Evolutionary conservation across 257 asterid species (phyloP).

Genomic region (Galeopsis tetrahit): DNA sequence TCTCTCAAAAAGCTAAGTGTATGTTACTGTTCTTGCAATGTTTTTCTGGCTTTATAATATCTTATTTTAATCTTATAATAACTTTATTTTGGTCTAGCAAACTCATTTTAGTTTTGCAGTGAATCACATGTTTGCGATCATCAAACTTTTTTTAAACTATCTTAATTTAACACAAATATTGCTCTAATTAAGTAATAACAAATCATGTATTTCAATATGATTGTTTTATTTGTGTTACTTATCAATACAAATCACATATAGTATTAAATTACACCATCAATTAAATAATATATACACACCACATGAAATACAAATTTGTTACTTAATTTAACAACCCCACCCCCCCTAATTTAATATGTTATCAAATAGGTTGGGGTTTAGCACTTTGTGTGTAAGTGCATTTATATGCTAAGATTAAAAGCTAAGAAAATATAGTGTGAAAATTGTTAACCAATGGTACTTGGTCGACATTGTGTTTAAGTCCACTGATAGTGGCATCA

Average conservation of each 20-base stretch:
- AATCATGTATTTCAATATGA: not conserved
- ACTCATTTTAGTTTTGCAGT: too few relatives aligned
- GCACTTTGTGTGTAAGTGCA: conserved; percentile 33
- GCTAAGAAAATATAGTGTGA: conserved; percentile 34
- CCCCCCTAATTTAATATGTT: not conserved
- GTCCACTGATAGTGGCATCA: conserved; percentile 49
- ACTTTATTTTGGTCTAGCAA: too few relatives aligned
- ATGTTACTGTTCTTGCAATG: too few relatives aligned
- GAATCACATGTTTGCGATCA: too few relatives aligned
- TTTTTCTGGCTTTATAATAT: too few relatives aligned
- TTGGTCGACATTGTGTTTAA: conserved; percentile 31
- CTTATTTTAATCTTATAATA: too few relatives aligned
- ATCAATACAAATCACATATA: too few relatives aligned
- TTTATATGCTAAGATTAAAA: conserved; percentile 23
- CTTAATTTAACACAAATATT: too few relatives aligned
- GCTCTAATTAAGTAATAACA: conserved; percentile 1
- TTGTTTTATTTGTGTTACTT: not conserved
- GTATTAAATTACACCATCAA: not conserved
- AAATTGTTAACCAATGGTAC: conserved; percentile 24
- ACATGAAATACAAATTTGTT: not conserved
- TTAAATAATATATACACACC: not conserved
- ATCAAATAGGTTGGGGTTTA: conserved; percentile 18
- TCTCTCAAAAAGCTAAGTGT: too few relatives aligned
- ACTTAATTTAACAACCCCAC: not conserved
- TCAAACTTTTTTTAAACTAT: too few relatives aligned